phyloP scores from a whole-genome alignment of 2,329 filamentous ascomycete species.

The Amauroascus verrucosus region DNA sequence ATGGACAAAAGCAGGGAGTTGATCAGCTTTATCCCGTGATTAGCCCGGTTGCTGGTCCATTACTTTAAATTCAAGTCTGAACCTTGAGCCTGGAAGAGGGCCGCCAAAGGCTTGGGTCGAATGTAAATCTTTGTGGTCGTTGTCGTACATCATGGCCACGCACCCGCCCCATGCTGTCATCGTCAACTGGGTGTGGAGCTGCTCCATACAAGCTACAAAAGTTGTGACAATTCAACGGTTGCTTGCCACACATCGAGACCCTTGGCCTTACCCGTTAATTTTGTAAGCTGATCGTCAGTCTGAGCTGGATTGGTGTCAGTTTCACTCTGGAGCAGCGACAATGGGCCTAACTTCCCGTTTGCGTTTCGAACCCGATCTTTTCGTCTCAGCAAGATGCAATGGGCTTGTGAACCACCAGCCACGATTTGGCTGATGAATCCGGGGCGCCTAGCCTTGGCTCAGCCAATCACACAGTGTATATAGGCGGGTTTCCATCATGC shows the following conservation, averaged over 20 bases:
- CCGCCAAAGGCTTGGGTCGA: background rate
- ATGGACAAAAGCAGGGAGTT: conserved; percentile 1
- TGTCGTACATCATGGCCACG: background rate
- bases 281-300: no score
- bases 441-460: background rate
- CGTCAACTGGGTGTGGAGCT: background rate
- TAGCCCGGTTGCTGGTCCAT: background rate
- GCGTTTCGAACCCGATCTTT: background rate
- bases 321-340: no score
- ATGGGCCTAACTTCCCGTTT: background rate
- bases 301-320: no score
- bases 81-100: background rate
- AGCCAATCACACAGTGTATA: background rate
- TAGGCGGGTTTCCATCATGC: background rate
- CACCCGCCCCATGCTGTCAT: background rate
- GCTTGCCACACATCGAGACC: no score
- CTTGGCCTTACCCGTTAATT: no score
- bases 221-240: background rate
- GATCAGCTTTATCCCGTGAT: conserved; percentile 5
- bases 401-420: background rate
- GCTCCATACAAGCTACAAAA: background rate
- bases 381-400: background rate
- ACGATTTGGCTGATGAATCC: background rate
- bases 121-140: no score
- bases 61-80: background rate